phyloP scores from a whole-genome alignment of 1,284 basidiomycete species.

The Papiliotrema nemorosa region DNA sequence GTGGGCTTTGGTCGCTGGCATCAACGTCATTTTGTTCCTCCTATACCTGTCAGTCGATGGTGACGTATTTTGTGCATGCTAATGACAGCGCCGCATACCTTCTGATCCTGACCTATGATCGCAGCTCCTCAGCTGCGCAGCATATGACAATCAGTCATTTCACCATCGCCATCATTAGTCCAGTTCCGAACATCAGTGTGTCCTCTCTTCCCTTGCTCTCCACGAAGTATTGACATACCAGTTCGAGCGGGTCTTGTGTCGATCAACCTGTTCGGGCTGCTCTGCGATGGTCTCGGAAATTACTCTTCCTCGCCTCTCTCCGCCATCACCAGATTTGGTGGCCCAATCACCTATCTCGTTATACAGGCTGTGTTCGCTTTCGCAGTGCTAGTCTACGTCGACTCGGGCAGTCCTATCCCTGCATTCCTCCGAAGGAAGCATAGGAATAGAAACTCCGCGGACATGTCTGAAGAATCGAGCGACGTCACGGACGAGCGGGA shows the following conservation, averaged over 20 bases:
- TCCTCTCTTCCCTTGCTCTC: slow-evolving; percentile 14
- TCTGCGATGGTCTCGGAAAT: slow-evolving; percentile 60
- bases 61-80: background rate
- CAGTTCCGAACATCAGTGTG: slow-evolving; percentile 65
- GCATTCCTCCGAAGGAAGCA: slow-evolving; percentile 15
- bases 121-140: slow-evolving; percentile 55
- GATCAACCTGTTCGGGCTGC: slow-evolving; percentile 70
- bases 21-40: slow-evolving; percentile 67
- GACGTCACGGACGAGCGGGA: slow-evolving; percentile 60
- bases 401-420: slow-evolving; percentile 58
- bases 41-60: slow-evolving; percentile 48
- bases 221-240: slow-evolving; percentile 36
- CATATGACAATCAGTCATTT: slow-evolving; percentile 67
- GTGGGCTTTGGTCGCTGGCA: slow-evolving; percentile 69
- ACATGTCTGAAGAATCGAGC: slow-evolving; percentile 5
- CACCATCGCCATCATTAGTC: slow-evolving; percentile 63
- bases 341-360: slow-evolving; percentile 70
- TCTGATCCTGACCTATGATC: slow-evolving; percentile 66
- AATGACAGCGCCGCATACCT: slow-evolving; percentile 58
- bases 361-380: slow-evolving; percentile 58
- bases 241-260: slow-evolving; percentile 65
- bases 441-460: slow-evolving; percentile 1
- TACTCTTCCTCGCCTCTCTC: slow-evolving; percentile 56
- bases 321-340: slow-evolving; percentile 62
- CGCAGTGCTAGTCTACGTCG: slow-evolving; percentile 59